Conservation (phyloP, 2,329 filamentous ascomycete species). For the Colletotrichum sp. region DNA sequence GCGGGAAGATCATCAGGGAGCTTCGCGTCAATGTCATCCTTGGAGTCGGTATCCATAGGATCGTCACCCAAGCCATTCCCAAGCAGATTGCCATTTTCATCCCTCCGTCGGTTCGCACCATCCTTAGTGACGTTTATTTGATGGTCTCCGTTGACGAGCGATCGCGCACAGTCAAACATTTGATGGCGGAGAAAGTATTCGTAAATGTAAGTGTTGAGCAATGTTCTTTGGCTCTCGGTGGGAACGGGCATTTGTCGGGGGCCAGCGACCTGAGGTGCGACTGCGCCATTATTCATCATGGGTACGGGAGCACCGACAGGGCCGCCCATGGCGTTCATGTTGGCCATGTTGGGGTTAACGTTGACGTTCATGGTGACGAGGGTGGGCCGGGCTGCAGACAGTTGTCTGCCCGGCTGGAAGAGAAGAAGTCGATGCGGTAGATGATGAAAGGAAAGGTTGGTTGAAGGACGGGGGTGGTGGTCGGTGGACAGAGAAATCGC, state of each 20-base stretch:
- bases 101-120: conserved; percentile 70
- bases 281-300: conserved; percentile 69
- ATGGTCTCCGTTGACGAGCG: conserved; percentile 71
- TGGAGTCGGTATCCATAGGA: conserved; percentile 81
- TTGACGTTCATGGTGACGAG: conserved; percentile 61
- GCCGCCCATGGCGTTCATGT: conserved; percentile 73
- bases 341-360: conserved; percentile 65
- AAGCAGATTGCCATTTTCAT: conserved; percentile 70
- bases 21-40: conserved; percentile 77
- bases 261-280: conserved; percentile 33
- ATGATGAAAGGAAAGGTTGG: not conserved
- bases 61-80: conserved; percentile 75
- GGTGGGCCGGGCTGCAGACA: conserved; percentile 40
- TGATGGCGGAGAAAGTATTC: conserved; percentile 88
- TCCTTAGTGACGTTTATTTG: conserved; percentile 72
- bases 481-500: conserved; percentile 18
- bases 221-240: conserved; percentile 52
- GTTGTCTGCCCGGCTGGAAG: conserved; percentile 35
- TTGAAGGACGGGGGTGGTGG: conserved; percentile 12
- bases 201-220: conserved; percentile 88
- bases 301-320: conserved; percentile 68
- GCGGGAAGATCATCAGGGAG: conserved; percentile 81
- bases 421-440: conserved; percentile 25
- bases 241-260: conserved; percentile 23
- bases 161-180: conserved; percentile 83